Conservation (phyloP, 2,329 filamentous ascomycete species). For the Colletotrichum horii region DNA sequence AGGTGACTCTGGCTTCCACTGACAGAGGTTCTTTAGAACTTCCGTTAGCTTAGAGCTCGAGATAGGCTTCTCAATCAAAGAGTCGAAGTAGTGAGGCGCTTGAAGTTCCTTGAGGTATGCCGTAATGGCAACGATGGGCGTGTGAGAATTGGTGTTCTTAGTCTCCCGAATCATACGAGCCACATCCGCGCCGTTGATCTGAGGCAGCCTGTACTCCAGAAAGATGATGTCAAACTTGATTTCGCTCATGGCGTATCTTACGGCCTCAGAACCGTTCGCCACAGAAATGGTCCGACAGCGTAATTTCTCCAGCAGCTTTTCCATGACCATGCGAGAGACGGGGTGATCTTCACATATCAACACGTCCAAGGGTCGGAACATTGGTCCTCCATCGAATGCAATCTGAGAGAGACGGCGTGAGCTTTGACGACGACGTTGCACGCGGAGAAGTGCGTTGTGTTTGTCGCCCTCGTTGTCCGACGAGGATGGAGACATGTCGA, state of each 20-base stretch:
- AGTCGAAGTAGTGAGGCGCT: slow-evolving; percentile 94
- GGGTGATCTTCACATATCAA: slow-evolving; percentile 98
- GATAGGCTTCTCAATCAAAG: slow-evolving; percentile 94
- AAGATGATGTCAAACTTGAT: slow-evolving; percentile 99
- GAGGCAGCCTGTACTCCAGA: slow-evolving; percentile 94
- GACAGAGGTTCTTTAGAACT: slow-evolving; percentile 84
- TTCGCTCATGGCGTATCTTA: slow-evolving; percentile 92
- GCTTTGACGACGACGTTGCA: slow-evolving; percentile 93
- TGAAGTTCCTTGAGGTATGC: slow-evolving; percentile 98
- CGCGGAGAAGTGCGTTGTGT: slow-evolving; percentile 86
- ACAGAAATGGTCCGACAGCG: slow-evolving; percentile 94
- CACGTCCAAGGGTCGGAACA: slow-evolving; percentile 90
- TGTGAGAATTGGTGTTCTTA: slow-evolving; percentile 92
- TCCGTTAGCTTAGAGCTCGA: slow-evolving; percentile 91
- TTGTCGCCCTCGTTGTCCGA: slow-evolving; percentile 97
- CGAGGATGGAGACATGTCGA: slow-evolving; percentile 95
- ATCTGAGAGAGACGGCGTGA: slow-evolving; percentile 94
- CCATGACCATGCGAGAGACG: slow-evolving; percentile 98
- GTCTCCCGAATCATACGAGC: slow-evolving; percentile 98
- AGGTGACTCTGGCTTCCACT: slow-evolving; percentile 83
- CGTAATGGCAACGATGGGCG: slow-evolving; percentile 94
- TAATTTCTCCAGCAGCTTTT: slow-evolving; percentile 93
- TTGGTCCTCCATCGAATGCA: slow-evolving; percentile 80
- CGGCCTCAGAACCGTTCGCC: slow-evolving; percentile 86
- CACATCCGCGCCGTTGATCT: slow-evolving; percentile 93